Percentiles rank a stretch among this genome's conserved stretches.
Conservation (phyloP, 2,329 filamentous ascomycete genomes). For the Fusarium sp. region DNA sequence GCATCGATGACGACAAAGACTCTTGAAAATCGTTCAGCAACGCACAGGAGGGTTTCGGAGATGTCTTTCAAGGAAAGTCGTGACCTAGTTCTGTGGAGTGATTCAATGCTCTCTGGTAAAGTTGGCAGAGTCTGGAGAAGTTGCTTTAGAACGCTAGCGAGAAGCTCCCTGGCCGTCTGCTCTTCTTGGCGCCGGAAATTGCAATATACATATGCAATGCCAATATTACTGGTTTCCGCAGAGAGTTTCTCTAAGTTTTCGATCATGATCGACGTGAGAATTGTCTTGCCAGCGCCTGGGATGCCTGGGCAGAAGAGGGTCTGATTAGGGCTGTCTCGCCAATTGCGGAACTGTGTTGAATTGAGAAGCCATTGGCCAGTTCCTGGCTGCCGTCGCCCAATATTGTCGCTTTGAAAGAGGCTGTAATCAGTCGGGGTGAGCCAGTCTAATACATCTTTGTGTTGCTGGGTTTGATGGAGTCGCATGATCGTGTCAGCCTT, state of each 20-base stretch:
- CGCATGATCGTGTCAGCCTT: neutral
- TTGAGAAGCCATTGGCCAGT: neutral
- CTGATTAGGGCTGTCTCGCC: neutral
- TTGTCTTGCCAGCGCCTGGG: neutral
- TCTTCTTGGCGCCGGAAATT: neutral
- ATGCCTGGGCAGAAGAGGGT: neutral
- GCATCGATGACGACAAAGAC: neutral
- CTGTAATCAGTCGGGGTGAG: conserved; percentile 48
- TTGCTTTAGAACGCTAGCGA: neutral
- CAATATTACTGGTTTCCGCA: neutral
- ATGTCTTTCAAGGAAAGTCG: neutral
- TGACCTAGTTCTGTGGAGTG: too few species aligned
- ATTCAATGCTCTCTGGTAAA: neutral
- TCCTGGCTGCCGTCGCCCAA: conserved; percentile 41
- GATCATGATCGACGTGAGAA: neutral
- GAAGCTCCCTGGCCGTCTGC: neutral
- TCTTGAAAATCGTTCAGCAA: neutral
- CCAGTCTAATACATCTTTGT: conserved; percentile 48
- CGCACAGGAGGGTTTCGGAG: conserved; percentile 30
- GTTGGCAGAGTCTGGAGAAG: neutral
- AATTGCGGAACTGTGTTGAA: neutral
- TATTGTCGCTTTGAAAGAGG: conserved; percentile 50
- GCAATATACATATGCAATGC: neutral
- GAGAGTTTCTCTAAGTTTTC: neutral
- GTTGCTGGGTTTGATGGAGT: neutral